Percentiles rank a stretch among this genome's conserved stretches.
These are phyloP conservation scores for Paxillus involutus DNA, from an alignment of 768 basidiomycete species.

Conservation along the genomic window DNA sequence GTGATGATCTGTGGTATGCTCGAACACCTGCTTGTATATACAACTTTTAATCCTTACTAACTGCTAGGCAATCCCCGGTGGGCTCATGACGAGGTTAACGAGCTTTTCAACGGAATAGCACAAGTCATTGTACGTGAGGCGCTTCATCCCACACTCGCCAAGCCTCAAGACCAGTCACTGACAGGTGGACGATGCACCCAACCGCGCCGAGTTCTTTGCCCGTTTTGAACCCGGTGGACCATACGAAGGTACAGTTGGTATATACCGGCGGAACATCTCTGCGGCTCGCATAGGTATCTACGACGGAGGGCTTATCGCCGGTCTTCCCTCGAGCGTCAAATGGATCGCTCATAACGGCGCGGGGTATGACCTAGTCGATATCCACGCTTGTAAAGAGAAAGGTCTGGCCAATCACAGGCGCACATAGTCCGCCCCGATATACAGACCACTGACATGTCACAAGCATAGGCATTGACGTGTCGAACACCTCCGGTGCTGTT, in stretches of 20 bases:
- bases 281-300: slow-evolving; percentile 46
- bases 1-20: slow-evolving; percentile 31
- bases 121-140: slow-evolving; percentile 66
- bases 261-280: slow-evolving; percentile 51
- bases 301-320: slow-evolving; percentile 53
- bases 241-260: slow-evolving; percentile 47
- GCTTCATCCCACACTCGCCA: neutral
- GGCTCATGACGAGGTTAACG: slow-evolving; percentile 70
- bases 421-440: neutral
- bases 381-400: slow-evolving; percentile 65
- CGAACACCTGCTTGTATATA: neutral
- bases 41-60: neutral
- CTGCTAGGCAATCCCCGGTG: slow-evolving; percentile 63
- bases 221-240: slow-evolving; percentile 44
- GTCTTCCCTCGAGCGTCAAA: slow-evolving; percentile 61
- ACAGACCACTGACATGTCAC: neutral
- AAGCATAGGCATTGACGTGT: slow-evolving; percentile 64
- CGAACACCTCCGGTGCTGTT: slow-evolving; percentile 82
- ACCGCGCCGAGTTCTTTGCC: slow-evolving; percentile 44
- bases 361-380: slow-evolving; percentile 83
- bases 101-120: slow-evolving; percentile 62
- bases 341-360: slow-evolving; percentile 91
- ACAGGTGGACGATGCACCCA: slow-evolving; percentile 40
- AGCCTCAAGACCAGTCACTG: neutral
- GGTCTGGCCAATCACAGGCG: slow-evolving; percentile 37